These are phyloP conservation scores for Monascus purpureus DNA, from an alignment of 495 filamentous ascomycete species.

Conservation along the genomic window DNA sequence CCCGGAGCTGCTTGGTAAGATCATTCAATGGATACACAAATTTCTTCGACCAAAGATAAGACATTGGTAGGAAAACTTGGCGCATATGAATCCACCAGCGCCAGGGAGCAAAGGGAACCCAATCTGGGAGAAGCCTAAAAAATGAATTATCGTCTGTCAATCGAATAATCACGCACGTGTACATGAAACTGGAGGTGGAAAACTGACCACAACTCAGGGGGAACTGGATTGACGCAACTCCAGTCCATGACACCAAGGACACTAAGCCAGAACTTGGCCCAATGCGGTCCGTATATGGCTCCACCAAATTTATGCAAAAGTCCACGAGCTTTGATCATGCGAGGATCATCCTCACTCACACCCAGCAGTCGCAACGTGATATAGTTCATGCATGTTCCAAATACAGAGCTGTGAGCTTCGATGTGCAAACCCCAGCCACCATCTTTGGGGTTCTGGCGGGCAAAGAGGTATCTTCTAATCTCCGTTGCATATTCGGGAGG, in stretches of 20 bases:
- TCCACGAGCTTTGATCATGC: conserved; percentile 75
- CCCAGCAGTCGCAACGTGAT: conserved; percentile 74
- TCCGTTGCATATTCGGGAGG: conserved; percentile 70
- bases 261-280: conserved; percentile 88
- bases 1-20: conserved; percentile 52
- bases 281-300: conserved; percentile 73
- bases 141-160: too few relatives aligned
- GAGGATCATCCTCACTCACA: conserved; percentile 69
- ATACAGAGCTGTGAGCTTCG: conserved; percentile 84
- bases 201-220: conserved; percentile 73
- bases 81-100: conserved; percentile 98
- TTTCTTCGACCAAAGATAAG: conserved; percentile 69
- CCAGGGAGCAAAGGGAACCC: conserved; percentile 91
- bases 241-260: conserved; percentile 73
- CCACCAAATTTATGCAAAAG: conserved; percentile 78
- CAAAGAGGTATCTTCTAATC: conserved; percentile 88
- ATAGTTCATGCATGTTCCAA: conserved; percentile 87
- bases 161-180: too few relatives aligned
- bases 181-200: too few relatives aligned
- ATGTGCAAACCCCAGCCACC: conserved; percentile 97
- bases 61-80: conserved; percentile 84
- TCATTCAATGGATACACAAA: conserved; percentile 61
- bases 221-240: conserved; percentile 88
- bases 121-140: conserved; percentile 73
- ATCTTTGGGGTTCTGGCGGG: conserved; percentile 72